Percentiles rank a stretch among this genome's conserved stretches.
Conservation (phyloP, 2,329 filamentous ascomycete genomes). For the Dothidotthia symphoricarpi region DNA sequence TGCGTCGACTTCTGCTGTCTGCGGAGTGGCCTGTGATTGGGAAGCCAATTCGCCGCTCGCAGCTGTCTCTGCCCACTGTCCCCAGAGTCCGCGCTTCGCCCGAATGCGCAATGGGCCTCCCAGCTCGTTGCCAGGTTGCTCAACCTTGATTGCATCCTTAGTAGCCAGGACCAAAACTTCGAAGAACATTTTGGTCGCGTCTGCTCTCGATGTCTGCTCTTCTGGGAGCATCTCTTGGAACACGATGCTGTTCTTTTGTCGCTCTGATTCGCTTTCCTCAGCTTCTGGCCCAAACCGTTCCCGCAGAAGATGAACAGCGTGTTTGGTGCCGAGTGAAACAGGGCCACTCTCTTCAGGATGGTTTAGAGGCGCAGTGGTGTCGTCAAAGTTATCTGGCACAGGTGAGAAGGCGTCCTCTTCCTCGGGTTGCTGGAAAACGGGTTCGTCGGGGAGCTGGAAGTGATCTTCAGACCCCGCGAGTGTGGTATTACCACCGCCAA, state of each 20-base stretch:
- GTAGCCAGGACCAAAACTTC: conserved; percentile 93
- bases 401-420: conserved; percentile 37
- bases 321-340: conserved; percentile 87
- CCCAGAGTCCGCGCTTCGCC: conserved; percentile 95
- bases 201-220: conserved; percentile 73
- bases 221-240: conserved; percentile 93
- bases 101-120: conserved; percentile 79
- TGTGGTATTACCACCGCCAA: conserved; percentile 36
- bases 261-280: conserved; percentile 64
- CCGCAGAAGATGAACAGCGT: conserved; percentile 90
- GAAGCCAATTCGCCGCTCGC: conserved; percentile 29
- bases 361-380: conserved; percentile 70
- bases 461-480: conserved; percentile 29
- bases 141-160: conserved; percentile 96
- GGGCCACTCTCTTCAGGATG: conserved; percentile 82
- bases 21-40: conserved; percentile 19
- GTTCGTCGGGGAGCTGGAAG: conserved; percentile 32
- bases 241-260: conserved; percentile 72
- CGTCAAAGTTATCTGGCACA: conserved; percentile 65
- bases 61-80: conserved; percentile 79
- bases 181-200: conserved; percentile 99
- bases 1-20: conserved; percentile 16
- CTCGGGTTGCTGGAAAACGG: conserved; percentile 25
- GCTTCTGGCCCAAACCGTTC: conserved; percentile 78
- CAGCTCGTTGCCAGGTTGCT: conserved; percentile 69